Percentiles rank a stretch among this genome's conserved stretches.
Conservation (phyloP, 2,329 filamentous ascomycete genomes). For the Penicillium sp. region DNA sequence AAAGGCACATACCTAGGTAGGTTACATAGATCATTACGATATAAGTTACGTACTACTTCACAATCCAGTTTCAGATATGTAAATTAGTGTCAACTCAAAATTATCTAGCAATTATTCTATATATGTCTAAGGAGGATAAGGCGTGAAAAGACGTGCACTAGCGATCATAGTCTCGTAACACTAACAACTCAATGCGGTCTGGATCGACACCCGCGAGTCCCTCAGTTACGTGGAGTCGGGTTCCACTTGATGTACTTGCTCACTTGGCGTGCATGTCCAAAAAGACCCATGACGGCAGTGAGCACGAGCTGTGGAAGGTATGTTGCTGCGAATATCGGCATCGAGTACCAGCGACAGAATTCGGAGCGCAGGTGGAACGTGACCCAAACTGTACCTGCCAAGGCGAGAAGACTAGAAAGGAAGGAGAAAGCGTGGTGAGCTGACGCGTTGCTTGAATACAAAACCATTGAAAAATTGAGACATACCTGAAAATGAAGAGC, state of each 20-base stretch:
- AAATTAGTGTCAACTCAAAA: not conserved
- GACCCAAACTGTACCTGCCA: constrained; percentile 45
- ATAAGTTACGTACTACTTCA: not conserved
- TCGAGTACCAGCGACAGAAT: constrained; percentile 40
- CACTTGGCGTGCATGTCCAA: constrained; percentile 45
- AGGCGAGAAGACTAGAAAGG: constrained; percentile 38
- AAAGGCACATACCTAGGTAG: not conserved
- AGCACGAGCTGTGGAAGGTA: constrained; percentile 45
- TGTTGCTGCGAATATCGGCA: constrained; percentile 40
- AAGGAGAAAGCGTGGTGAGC: not conserved
- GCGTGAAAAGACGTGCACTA: not conserved
- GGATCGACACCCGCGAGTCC: not conserved
- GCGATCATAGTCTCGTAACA: not conserved
- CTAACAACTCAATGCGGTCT: not conserved
- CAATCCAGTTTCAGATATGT: not conserved
- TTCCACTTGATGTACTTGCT: constrained; percentile 47
- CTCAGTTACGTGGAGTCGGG: constrained; percentile 32
- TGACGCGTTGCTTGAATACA: not conserved
- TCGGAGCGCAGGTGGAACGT: constrained; percentile 45
- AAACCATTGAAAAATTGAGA: not conserved
- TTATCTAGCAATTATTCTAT: not conserved
- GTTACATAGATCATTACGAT: not conserved
- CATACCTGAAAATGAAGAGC: constrained; percentile 43
- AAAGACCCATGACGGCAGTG: constrained; percentile 44
- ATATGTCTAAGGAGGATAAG: not conserved